Percentiles rank a stretch among this genome's conserved stretches.
phyloP scores from a whole-genome alignment of 2,329 filamentous ascomycete genomes.

The Fusarium incarnatum region DNA sequence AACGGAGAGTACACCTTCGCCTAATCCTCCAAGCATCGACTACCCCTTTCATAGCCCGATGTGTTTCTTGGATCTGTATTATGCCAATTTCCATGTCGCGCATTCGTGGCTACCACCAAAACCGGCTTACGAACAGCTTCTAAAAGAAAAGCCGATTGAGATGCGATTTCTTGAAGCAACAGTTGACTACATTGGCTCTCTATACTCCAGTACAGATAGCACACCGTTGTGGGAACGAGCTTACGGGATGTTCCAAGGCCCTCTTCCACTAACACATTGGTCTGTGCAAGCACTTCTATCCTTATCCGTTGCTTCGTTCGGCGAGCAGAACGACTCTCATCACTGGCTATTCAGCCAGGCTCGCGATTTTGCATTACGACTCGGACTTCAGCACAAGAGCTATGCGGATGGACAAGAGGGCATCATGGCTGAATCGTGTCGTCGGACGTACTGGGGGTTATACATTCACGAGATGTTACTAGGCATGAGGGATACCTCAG shows the following conservation, averaged over 20 bases:
- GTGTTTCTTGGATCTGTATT: slow-evolving; percentile 39
- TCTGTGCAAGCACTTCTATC: slow-evolving; percentile 41
- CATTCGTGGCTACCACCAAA: slow-evolving; percentile 43
- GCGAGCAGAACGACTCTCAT: slow-evolving; percentile 4
- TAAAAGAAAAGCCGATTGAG: slow-evolving; percentile 3
- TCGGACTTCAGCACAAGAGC: slow-evolving; percentile 37
- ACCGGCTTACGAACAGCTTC: slow-evolving; percentile 13
- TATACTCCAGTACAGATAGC: slow-evolving; percentile 29
- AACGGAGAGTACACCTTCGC: slow-evolving; percentile 23
- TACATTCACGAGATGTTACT: slow-evolving; percentile 40
- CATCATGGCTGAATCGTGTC: slow-evolving; percentile 41
- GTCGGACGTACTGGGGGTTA: slow-evolving; percentile 44
- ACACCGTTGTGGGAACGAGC: slow-evolving; percentile 21
- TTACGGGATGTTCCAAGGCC: slow-evolving; percentile 25
- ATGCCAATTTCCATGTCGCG: slow-evolving; percentile 40
- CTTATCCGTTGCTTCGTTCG: slow-evolving; percentile 35
- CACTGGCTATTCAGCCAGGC: slow-evolving; percentile 18
- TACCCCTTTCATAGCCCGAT: slow-evolving; percentile 7
- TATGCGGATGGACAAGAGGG: slow-evolving; percentile 27
- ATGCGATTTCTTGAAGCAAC: slow-evolving; percentile 21
- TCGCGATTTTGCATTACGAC: slow-evolving; percentile 27
- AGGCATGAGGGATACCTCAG: slow-evolving; percentile 22
- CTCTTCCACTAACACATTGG: slow-evolving; percentile 35
- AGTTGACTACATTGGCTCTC: slow-evolving; percentile 41
- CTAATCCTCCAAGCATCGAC: slow-evolving; percentile 4